A percentile compares a stretch with the other conserved stretches of the same genome.
Conservation (phyloP, 129 eudicot genomes). For the Smallanthus sonchifolius region DNA sequence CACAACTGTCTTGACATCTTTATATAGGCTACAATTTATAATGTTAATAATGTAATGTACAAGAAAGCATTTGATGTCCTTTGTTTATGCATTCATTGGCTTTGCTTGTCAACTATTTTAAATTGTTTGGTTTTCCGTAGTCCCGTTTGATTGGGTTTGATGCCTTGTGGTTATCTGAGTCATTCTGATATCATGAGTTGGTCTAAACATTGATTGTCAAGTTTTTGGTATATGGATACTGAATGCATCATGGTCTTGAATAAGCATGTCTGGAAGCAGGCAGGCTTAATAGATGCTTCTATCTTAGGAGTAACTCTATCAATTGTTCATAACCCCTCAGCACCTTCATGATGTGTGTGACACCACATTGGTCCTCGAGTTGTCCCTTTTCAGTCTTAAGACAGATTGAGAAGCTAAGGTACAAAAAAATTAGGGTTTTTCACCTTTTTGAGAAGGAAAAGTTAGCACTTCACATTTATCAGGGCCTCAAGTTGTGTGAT, state of each 20-base stretch:
- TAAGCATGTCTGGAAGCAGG: conserved; percentile 14
- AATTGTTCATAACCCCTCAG: background rate
- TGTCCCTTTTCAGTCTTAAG: background rate
- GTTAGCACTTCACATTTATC: background rate
- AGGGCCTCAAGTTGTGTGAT: background rate
- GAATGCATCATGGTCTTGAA: conserved; percentile 5
- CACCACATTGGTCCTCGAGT: background rate
- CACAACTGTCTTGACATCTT: background rate
- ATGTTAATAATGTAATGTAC: background rate
- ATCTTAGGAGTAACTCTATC: background rate
- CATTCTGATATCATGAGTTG: conserved; percentile 12
- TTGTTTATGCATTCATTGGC: conserved; percentile 11
- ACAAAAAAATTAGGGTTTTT: background rate
- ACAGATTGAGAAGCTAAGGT: background rate
- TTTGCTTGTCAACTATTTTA: conserved; percentile 7
- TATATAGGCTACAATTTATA: conserved; percentile 4
- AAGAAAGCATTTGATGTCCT: conserved; percentile 3
- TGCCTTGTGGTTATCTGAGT: background rate
- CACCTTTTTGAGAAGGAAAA: background rate
- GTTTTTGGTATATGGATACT: conserved; percentile 6
- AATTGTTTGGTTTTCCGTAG: conserved; percentile 1
- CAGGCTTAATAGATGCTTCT: conserved; percentile 20
- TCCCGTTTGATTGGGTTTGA: conserved; percentile 11
- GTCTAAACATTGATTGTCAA: conserved; percentile 5
- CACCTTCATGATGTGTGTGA: background rate